Base-by-base conservation (phyloP, 257 asterid genomes). In the Anisodus tanguticus region DNA sequence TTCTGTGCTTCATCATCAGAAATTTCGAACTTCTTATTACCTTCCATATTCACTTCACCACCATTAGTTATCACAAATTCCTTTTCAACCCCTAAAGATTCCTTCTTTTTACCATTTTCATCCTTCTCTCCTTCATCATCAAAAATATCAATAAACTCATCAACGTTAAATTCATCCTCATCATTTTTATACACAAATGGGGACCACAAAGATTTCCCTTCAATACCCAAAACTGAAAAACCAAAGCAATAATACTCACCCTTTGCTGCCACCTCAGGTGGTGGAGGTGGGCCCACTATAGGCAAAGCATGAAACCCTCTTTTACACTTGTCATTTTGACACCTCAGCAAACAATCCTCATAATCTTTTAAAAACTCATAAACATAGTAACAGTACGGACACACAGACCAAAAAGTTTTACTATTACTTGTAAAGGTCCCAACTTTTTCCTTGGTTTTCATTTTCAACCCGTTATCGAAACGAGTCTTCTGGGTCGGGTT, bases 311-410 rank as follows among this genome's bases (percentile, higher is more conserved):
- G 92, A 80, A 89, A 82, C 84, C 85, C 91, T 80, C 89, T 86
- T 13, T 85, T 71, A 83, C 97, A 94, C 4, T 68, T 84, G 8
- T 89, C 26, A 68, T 94, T 94, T 84, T 81, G 84, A 84, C 97
- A 94, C 89, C 88, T 90, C 90, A 94, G 8, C 57, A 84, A 83
- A 79, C 95, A 90, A 7, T 87, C 89, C 85, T 83, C 85, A 57
- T 80, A 93, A 85, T 60, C 84, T 26, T 62, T 86, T 9, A 72
- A 89, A 58, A 88, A 91, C 87, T 94, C 94, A 55, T 90, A 92
- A 15, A 89, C 87, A 78, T 84, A 85, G 55, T 88, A 89, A 86
- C 97, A 94, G 68, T 91, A 91, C 37, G 97, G 93, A 85, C 97
- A 94, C 71, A 87, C 79, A 3, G 97, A 92, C 97, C 97, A 93